Evolutionary conservation across 164 flowering plant species (phyloP).

Genomic region (Tetracentron sinense): DNA sequence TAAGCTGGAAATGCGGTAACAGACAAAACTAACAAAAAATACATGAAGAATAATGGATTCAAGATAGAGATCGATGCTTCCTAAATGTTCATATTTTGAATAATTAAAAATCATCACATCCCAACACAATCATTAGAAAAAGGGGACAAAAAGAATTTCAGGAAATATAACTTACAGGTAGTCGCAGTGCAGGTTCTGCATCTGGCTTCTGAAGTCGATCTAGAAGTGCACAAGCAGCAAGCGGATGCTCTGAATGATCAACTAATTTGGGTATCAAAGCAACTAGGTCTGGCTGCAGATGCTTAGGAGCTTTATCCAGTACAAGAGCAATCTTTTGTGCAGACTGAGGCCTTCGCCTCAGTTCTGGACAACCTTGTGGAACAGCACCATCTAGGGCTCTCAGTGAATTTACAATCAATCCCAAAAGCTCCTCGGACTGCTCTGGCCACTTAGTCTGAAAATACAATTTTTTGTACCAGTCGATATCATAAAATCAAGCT

Average conservation of each 20-base stretch:
- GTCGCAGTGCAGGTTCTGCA: conserved; percentile 70
- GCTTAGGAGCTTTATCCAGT: conserved; percentile 95
- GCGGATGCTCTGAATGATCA: conserved; percentile 94
- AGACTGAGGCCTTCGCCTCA: conserved; percentile 85
- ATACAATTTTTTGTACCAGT: conserved; percentile 8
- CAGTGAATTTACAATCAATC: conserved; percentile 89
- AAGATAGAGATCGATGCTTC: not conserved
- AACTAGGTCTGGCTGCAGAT: conserved; percentile 86
- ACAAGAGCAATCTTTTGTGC: conserved; percentile 94
- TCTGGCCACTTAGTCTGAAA: conserved; percentile 78
- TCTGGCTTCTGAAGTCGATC: conserved; percentile 83
- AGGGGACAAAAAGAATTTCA: not conserved
- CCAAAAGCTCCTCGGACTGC: conserved; percentile 99
- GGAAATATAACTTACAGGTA: conserved; percentile 59
- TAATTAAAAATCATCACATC: no score
- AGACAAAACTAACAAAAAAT: not conserved
- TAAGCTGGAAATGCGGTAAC: conserved; percentile 6
- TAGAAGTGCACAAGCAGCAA: conserved; percentile 88
- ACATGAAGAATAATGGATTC: not conserved
- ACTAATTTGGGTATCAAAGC: conserved; percentile 92
- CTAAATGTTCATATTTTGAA: no score
- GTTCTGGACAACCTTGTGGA: conserved; percentile 94
- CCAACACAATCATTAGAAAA: conserved; percentile 15
- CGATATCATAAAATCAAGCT: conserved; percentile 12
- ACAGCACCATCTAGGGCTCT: conserved; percentile 93